Base-by-base conservation (phyloP, 257 asterid genomes). In the Paraleonurus japonicus region DNA sequence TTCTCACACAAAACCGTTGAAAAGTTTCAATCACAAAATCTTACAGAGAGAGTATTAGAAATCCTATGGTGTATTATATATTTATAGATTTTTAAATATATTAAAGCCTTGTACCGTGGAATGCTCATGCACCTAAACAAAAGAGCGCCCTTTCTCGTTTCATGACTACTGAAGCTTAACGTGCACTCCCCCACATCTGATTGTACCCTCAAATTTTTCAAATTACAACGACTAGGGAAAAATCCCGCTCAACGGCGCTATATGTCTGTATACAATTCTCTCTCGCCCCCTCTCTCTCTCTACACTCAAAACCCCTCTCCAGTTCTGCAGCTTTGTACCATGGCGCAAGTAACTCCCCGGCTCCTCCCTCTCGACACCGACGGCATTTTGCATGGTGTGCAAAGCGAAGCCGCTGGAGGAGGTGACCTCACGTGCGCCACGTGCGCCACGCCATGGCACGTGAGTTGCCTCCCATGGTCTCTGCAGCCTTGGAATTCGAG, bases 381-480 rank as follows among this genome's bases (percentile, higher is more conserved):
- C 12, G 95, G 96, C 80, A 24, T 75, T n/a, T 4, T 92, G 98
- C 79, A 85, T 90, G 98, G 65, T 72, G 7, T 92, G 96, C 82
- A 85, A 90, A 26, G 61, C 30, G 15, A 85, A 76, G 74, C 90
- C 96, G 19, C 6, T 35, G 33, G 79, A 78, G 64, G 82, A 82
- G 24, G 77, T 63, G 8, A 86, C 76, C 87, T 89, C 65, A 65
- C 74, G 26, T 92, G 98, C 79, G 41, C 26, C 82, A 82, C 88
- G 70, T 92, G 98, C 76, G 81, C 76, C 22, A 86, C 96, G n/a
- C 87, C 96, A 0, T 92, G 98, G 98, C 98, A 92, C 83, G 84
- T 85, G 70, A 37, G 23, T 1, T 92, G 98, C 78, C 80, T 92
- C 24, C 30, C 33, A 67, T 84, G 76, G 75, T 69, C 3, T 76